Percentiles rank a stretch among this genome's conserved stretches.
phyloP scores from a whole-genome alignment of 805 yeast genomes.

The Nadsonia fulvescens region DNA sequence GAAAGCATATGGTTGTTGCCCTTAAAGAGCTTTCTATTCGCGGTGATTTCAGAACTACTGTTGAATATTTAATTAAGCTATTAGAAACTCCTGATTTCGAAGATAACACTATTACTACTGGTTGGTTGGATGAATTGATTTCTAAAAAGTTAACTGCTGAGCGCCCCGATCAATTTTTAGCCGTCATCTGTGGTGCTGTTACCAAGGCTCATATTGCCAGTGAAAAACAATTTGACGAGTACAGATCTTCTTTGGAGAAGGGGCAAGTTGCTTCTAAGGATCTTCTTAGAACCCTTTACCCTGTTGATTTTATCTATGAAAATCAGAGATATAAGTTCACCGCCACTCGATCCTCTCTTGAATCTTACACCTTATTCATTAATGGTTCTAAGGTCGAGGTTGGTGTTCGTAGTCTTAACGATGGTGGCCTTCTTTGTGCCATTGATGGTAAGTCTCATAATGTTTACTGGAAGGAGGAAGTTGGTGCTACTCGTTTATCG shows the following conservation, averaged over 20 bases:
- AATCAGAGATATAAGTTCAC: slow-evolving; percentile 87
- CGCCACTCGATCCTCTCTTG: slow-evolving; percentile 80
- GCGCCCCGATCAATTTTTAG: slow-evolving; percentile 81
- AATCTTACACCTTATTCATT: slow-evolving; percentile 71
- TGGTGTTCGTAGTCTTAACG: slow-evolving; percentile 75
- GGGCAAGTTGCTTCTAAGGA: slow-evolving; percentile 89
- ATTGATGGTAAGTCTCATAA: slow-evolving; percentile 88
- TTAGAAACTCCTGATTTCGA: slow-evolving; percentile 94
- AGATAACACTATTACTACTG: slow-evolving; percentile 91
- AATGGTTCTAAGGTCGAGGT: slow-evolving; percentile 85
- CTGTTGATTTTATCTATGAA: slow-evolving; percentile 90
- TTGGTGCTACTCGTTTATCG: slow-evolving; percentile 82
- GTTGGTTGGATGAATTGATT: slow-evolving; percentile 96
- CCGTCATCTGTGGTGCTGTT: slow-evolving; percentile 94
- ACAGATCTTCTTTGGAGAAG: slow-evolving; percentile 61
- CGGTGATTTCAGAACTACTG: slow-evolving; percentile 97
- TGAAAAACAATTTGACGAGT: slow-evolving; percentile 50
- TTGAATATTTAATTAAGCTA: slow-evolving; percentile 86
- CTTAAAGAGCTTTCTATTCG: slow-evolving; percentile 88
- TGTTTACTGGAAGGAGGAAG: slow-evolving; percentile 96
- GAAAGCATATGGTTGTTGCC: slow-evolving; percentile 98
- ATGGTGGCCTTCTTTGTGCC: slow-evolving; percentile 82
- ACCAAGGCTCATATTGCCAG: slow-evolving; percentile 81
- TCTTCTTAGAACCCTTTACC: slow-evolving; percentile 69
- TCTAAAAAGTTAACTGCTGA: slow-evolving; percentile 88